Evolutionary conservation across 441 rosid genomes (phyloP).

Genomic region (Dalechampia spathulata): DNA sequence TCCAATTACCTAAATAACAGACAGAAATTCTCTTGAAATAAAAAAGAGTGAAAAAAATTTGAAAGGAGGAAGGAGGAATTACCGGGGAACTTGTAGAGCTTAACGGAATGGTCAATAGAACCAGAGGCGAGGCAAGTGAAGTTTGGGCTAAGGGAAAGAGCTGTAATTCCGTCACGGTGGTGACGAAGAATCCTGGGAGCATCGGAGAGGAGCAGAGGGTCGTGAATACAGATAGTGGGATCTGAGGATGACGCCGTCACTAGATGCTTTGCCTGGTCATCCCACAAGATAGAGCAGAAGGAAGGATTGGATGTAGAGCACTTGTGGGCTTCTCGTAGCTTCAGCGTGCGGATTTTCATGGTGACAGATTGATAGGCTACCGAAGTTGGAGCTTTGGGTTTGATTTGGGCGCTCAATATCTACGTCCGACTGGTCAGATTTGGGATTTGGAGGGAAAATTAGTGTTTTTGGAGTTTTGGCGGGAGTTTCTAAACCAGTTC

Average conservation of each 20-base stretch:
- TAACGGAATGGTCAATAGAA: constrained; percentile 86
- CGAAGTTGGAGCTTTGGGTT: no score
- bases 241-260: constrained; percentile 89
- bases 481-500: no score
- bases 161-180: constrained; percentile 91
- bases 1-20: no score
- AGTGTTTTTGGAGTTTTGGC: no score
- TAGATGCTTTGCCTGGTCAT: constrained; percentile 57
- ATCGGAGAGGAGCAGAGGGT: constrained; percentile 53
- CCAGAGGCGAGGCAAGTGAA: constrained; percentile 93
- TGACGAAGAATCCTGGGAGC: constrained; percentile 68
- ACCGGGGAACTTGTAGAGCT: constrained; percentile 95
- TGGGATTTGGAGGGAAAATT: no score
- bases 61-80: neutral
- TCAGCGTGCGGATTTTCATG: constrained; percentile 77
- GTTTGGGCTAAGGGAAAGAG: constrained; percentile 75
- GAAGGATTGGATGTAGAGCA: constrained; percentile 33
- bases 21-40: no score
- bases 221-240: constrained; percentile 62
- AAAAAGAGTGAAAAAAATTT: no score
- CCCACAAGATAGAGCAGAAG: constrained; percentile 90
- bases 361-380: constrained; percentile 7
- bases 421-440: no score
- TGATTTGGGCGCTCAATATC: no score
- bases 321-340: constrained; percentile 83